Percentiles rank a stretch among this genome's conserved stretches.
phyloP scores from a whole-genome alignment of 345 rosid genomes.

The Brassica incana region DNA sequence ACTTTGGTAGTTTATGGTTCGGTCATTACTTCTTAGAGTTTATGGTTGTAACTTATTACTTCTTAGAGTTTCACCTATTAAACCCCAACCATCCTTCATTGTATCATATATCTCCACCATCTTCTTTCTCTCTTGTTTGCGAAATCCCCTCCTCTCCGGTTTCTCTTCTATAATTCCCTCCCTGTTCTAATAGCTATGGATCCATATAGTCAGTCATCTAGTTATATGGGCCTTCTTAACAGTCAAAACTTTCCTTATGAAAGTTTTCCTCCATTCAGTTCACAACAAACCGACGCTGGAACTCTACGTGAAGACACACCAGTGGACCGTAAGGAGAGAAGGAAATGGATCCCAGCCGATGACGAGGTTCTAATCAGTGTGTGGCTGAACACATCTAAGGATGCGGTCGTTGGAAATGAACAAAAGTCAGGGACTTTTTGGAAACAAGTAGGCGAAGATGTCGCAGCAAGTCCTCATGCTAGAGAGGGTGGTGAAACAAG shows the following conservation, averaged over 20 bases:
- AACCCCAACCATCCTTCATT: neutral
- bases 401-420: neutral
- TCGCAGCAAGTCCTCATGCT: neutral
- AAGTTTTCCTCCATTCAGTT: too few relatives aligned
- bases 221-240: too few relatives aligned
- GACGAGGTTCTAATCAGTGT: neutral
- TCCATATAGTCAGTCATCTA: too few relatives aligned
- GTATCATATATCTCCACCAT: too few relatives aligned
- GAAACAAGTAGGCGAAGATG: neutral
- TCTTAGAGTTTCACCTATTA: neutral
- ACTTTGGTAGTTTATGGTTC: neutral
- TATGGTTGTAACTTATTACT: neutral
- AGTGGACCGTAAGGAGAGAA: neutral
- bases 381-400: neutral
- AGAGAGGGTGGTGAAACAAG: neutral
- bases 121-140: too few relatives aligned
- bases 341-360: neutral
- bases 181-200: too few relatives aligned
- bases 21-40: neutral
- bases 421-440: neutral
- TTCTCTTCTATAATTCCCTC: too few relatives aligned
- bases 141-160: too few relatives aligned
- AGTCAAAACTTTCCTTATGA: too few relatives aligned
- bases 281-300: neutral
- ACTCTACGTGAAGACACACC: neutral